Conservation (phyloP, 441 rosid species). For the Mallotus japonicus region DNA sequence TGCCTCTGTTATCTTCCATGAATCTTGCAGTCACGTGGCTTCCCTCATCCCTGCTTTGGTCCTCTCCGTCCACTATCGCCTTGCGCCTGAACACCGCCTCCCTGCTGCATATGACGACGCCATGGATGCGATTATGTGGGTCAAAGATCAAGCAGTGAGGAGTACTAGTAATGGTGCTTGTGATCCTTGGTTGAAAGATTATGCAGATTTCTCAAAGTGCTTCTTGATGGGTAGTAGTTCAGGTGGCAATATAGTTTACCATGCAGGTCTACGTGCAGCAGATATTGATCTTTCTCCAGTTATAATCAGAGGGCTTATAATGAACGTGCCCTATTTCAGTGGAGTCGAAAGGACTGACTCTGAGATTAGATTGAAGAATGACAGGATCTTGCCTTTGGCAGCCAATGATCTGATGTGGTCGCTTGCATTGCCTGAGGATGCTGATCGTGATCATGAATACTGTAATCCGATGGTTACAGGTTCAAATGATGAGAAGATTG, state of each 20-base stretch:
- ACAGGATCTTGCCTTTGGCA: constrained; percentile 47
- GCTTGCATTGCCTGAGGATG: constrained; percentile 58
- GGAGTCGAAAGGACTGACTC: constrained; percentile 64
- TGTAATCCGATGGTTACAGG: constrained; percentile 47
- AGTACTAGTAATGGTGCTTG: constrained; percentile 12
- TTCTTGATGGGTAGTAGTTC: constrained; percentile 72
- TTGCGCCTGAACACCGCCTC: constrained; percentile 81
- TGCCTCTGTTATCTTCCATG: constrained; percentile 47
- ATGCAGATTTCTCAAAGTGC: constrained; percentile 53
- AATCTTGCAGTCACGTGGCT: constrained; percentile 49
- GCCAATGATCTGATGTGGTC: constrained; percentile 67
- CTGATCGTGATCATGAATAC: constrained; percentile 70
- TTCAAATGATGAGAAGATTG: constrained; percentile 34
- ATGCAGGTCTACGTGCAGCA: constrained; percentile 44
- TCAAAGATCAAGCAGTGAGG: constrained; percentile 46
- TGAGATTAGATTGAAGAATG: constrained; percentile 44
- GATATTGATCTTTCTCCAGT: constrained; percentile 49
- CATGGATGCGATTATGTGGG: constrained; percentile 62
- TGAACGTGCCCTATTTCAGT: constrained; percentile 66
- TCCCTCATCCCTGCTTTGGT: constrained; percentile 44
- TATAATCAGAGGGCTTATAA: constrained; percentile 61
- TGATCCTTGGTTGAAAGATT: constrained; percentile 58
- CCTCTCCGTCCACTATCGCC: constrained; percentile 76
- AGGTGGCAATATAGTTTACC: constrained; percentile 71
- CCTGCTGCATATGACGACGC: constrained; percentile 88